A percentile compares a stretch with the other conserved stretches of the same genome.
phyloP scores from a whole-genome alignment of 306 rosid genomes.

The Fragaria nilgerrensis region DNA sequence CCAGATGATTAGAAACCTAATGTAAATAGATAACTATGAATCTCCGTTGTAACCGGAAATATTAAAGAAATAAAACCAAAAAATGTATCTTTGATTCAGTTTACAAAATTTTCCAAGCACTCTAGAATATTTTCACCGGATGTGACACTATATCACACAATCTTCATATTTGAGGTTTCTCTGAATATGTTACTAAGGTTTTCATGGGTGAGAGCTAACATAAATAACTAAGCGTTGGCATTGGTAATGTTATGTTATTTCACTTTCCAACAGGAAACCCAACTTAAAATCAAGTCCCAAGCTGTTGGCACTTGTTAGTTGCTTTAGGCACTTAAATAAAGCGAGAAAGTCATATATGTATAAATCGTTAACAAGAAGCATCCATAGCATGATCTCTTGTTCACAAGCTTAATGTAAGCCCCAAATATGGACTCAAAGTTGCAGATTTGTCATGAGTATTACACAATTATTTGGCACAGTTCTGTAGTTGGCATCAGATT shows the following conservation, averaged over 20 bases:
- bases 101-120: not conserved
- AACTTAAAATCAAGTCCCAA: not conserved
- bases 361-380: not conserved
- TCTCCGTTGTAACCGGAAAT: not conserved
- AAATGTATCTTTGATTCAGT: not conserved
- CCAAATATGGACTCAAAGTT: not conserved
- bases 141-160: not conserved
- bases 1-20: not conserved
- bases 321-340: too few species aligned
- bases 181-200: not conserved
- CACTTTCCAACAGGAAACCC: not conserved
- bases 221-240: not conserved
- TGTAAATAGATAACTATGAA: not conserved
- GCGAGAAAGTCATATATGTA: too few species aligned
- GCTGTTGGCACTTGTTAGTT: not conserved
- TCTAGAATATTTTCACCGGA: not conserved
- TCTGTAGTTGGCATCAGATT: not conserved
- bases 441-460: not conserved
- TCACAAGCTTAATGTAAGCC: too few species aligned
- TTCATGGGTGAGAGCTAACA: not conserved
- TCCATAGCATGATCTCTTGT: too few species aligned
- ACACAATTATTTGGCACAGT: not conserved
- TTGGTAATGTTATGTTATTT: not conserved
- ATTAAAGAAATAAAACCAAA: not conserved
- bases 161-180: not conserved